Evolutionary conservation across 2,329 filamentous ascomycete species (phyloP), one percentile per base, ranked within the genome.

Genomic region (Dothiorella sarmentorum): DNA sequence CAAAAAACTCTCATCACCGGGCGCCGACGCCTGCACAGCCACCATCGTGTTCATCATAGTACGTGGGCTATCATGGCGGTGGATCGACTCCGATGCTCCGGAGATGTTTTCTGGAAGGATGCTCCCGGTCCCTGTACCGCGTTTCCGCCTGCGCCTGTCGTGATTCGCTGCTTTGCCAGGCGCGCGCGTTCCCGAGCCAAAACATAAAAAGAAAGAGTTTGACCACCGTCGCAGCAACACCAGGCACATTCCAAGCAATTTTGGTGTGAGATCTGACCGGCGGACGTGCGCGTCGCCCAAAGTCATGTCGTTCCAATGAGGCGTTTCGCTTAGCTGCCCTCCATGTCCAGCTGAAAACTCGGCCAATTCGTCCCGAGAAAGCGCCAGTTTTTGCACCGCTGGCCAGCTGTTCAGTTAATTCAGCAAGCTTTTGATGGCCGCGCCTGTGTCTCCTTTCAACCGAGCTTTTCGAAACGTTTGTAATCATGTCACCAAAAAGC

Each of bases 301-400:
- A 53, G 49, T 53, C 49, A 53, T 53, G 49, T 40, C 49, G n/a
- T 35, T 29, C 49, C 49, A 53, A 53, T 37, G 22, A 53, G 35
- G n/a, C 49, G 29, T 40, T 22, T 53, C 49, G 49, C 31, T 53
- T 53, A 53, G 49, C 35, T 53, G 49, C 49, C 49, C 24, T 38
- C 49, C 49, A 29, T 40, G 35, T 9, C 29, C 31, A 53, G 49
- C 49, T 53, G 49, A 52, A 52, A 53, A 53, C 20, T n/a, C 17
- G 35, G n/a, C 33, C 29, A 13, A 11, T 17, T 27, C 17, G n/a
- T 10, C 33, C 22, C 22, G 15, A 20, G 13, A 33, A 17, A 45
- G 4, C 20, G 20, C 18, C 17, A 29, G 20, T 17, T 24, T 10
- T 3, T 33, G 20, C 29, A 27, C 18, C 18, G 5, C 7, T 31